A percentile compares a stretch with the other conserved stretches of the same genome.
Evolutionary conservation across 148 eudicot species (phyloP).

Genomic region (Chenopodium album): DNA sequence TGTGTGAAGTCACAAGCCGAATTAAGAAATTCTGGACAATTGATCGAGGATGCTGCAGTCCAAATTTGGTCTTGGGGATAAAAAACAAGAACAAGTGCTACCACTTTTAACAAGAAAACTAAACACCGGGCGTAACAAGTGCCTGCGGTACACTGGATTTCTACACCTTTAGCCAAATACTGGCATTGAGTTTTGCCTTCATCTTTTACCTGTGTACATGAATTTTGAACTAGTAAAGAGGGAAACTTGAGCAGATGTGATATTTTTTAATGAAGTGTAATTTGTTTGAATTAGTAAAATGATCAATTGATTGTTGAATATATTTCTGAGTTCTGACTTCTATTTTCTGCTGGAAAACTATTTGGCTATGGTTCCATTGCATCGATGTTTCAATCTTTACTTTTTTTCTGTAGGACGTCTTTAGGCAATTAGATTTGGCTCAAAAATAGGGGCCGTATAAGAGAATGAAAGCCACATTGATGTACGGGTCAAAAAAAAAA

Average conservation of each 20-base stretch:
- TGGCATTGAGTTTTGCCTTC: background rate
- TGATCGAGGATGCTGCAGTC: background rate
- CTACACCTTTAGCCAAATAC: background rate
- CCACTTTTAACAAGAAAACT: background rate
- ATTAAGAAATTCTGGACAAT: background rate
- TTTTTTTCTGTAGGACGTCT: no score
- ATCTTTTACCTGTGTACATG: background rate
- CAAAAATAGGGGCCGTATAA: background rate
- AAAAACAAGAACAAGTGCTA: background rate
- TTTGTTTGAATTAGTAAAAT: background rate
- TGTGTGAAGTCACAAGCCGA: background rate
- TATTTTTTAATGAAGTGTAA: background rate
- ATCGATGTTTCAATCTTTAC: background rate
- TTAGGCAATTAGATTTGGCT: no score
- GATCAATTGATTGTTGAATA: no score
- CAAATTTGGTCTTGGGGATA: background rate
- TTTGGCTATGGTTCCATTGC: background rate
- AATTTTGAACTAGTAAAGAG: background rate
- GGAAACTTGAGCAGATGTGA: no score
- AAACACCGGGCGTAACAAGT: background rate
- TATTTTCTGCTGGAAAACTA: background rate
- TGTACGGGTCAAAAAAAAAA: background rate
- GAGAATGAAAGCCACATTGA: background rate
- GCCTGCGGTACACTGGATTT: background rate
- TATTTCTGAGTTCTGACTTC: background rate